Conservation (phyloP, 2,329 filamentous ascomycete genomes). For the Chrysoporthe cubensis region DNA sequence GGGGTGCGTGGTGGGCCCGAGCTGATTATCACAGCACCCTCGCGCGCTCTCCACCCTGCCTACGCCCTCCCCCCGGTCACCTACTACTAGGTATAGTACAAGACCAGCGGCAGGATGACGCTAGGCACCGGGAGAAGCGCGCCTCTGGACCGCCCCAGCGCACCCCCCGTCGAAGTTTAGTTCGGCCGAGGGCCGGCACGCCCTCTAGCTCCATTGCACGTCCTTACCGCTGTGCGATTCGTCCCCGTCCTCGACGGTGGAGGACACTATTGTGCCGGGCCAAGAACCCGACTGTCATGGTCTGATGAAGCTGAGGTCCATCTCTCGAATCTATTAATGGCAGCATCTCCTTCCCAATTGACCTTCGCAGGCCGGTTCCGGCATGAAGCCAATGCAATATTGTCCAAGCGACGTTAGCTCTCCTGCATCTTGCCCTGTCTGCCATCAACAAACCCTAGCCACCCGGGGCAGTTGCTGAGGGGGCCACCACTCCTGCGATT, state of each 20-base stretch:
- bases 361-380: conserved; percentile 14
- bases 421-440: conserved; percentile 22
- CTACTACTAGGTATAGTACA: not conserved
- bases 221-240: conserved; percentile 11
- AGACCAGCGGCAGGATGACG: not conserved
- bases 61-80: not conserved
- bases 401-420: conserved; percentile 24
- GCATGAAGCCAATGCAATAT: conserved; percentile 21
- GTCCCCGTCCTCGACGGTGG: conserved; percentile 5
- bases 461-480: conserved; percentile 20
- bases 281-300: conserved; percentile 18
- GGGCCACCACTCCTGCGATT: conserved; percentile 9
- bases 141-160: not conserved
- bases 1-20: conserved; percentile 17
- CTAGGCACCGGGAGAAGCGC: not conserved
- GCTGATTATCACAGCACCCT: conserved; percentile 18
- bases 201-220: not conserved
- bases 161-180: conserved; percentile 10
- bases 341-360: conserved; percentile 16
- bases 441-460: conserved; percentile 23
- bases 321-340: conserved; percentile 2
- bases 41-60: not conserved
- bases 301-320: conserved; percentile 4
- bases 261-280: conserved; percentile 20
- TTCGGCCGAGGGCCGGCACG: conserved; percentile 10